Base-by-base conservation (phyloP, 129 eudicot species). In the Smallanthus sonchifolius region DNA sequence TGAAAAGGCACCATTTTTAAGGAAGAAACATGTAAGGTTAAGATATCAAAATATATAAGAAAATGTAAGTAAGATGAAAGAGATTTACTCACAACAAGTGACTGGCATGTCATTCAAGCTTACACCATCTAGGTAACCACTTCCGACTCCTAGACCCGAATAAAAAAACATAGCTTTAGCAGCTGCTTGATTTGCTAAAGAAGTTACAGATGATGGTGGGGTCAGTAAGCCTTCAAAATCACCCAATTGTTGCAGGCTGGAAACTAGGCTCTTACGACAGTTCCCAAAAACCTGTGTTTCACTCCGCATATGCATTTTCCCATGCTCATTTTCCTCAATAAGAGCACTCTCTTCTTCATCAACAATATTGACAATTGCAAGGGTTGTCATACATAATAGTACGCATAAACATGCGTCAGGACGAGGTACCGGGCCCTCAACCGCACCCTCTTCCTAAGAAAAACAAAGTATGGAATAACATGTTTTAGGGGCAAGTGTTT, bases 381-480 rank as follows among this genome's bases (percentile, higher is more conserved):
- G 91, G 51, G 85, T 84, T 36, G 95, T 75, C 35, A 87, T 80
- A 45, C 96, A 94, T 82, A 94, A 79, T 43, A 94, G 84, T 84
- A 94, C 67, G 87, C 99, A 94, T 74, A 94, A 82, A 84, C 99
- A 94, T 9, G 99, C 83, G 73, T 94, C 99, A 11, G 88, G 80
- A 42, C 99, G 99, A 75, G 99, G 97, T 68, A 90, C 86, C 37
- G 99, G 99, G 34, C 97, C 97, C 83, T 94, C 99, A 55, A 84
- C 82, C 34, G 97, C 86, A 84, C 91, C 91, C 69, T 91, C 84
- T 83, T 94, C 99, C 99, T 94, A 81, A 43, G 30, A 67, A 70
- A 71, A 19, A 4, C 44, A 48, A 64, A 64, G 68, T 64, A 15
- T 36, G 69, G 34, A 64, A 37, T 37, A 64, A 64, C 67, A 64